phyloP scores from a whole-genome alignment of 306 rosid genomes.

The Prunus campanulata region DNA sequence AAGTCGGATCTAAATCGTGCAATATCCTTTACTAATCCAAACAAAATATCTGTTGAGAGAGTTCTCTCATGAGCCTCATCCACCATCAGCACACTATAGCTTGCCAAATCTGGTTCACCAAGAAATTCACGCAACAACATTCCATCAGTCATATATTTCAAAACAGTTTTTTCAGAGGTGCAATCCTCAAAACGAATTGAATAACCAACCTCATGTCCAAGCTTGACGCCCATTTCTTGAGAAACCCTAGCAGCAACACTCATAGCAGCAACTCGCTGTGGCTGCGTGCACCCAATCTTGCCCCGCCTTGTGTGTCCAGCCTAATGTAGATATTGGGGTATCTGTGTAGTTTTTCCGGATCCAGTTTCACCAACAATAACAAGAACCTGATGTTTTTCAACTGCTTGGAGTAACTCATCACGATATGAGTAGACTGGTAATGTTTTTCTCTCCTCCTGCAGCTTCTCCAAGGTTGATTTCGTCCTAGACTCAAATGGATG shows the following conservation, averaged over 20 bases:
- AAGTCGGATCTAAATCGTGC: conserved; percentile 78
- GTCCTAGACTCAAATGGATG: neutral
- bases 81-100: conserved; percentile 96
- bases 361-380: neutral
- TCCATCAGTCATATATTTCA: conserved; percentile 67
- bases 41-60: conserved; percentile 86
- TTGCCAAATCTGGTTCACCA: conserved; percentile 80
- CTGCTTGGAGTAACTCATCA: neutral
- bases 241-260: conserved; percentile 47
- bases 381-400: neutral
- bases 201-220: neutral
- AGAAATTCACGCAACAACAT: conserved; percentile 89
- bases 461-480: neutral
- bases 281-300: neutral
- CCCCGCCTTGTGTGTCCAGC: neutral
- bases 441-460: neutral
- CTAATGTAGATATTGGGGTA: conserved; percentile 61
- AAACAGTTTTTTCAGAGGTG: neutral
- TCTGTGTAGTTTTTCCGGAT: conserved; percentile 65
- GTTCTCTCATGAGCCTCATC: conserved; percentile 76
- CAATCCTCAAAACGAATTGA: neutral
- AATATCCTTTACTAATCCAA: conserved; percentile 93
- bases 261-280: conserved; percentile 50
- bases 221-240: neutral
- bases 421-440: neutral